Evolutionary conservation across 768 basidiomycete genomes (phyloP).

Genomic region (Boletus patriciae): DNA sequence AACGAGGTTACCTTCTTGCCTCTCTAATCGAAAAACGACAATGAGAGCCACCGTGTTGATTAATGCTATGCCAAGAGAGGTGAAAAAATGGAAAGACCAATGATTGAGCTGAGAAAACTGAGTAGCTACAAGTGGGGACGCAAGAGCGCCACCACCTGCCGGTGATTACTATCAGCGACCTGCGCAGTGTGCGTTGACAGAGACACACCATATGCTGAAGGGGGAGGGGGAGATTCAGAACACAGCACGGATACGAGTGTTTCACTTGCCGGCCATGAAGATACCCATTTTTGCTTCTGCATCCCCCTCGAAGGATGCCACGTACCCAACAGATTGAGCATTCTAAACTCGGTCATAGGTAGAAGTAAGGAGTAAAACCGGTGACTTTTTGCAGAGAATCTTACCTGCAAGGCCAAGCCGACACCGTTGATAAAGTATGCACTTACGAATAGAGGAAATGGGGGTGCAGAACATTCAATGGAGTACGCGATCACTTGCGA

Average conservation of each 20-base stretch:
- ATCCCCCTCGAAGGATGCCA: constrained; percentile 58
- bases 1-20: constrained; percentile 55
- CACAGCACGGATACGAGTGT: no score
- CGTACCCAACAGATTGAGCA: constrained; percentile 70
- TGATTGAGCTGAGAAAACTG: constrained; percentile 42
- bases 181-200: background rate
- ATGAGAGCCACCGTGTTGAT: constrained; percentile 52
- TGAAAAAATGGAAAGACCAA: constrained; percentile 45
- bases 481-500: constrained; percentile 54
- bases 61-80: constrained; percentile 65
- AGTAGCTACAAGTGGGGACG: constrained; percentile 54
- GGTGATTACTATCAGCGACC: background rate
- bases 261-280: constrained; percentile 46
- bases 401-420: constrained; percentile 48
- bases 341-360: constrained; percentile 41
- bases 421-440: constrained; percentile 49
- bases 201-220: constrained; percentile 14
- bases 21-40: constrained; percentile 60
- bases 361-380: background rate
- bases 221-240: background rate
- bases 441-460: constrained; percentile 63
- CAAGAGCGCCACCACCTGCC: constrained; percentile 48
- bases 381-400: background rate
- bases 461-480: constrained; percentile 54
- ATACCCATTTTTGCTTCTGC: constrained; percentile 67